Evolutionary conservation across 495 filamentous ascomycete genomes (phyloP), one percentile per base, ranked within the genome.

Genomic region (Neurospora sp.): DNA sequence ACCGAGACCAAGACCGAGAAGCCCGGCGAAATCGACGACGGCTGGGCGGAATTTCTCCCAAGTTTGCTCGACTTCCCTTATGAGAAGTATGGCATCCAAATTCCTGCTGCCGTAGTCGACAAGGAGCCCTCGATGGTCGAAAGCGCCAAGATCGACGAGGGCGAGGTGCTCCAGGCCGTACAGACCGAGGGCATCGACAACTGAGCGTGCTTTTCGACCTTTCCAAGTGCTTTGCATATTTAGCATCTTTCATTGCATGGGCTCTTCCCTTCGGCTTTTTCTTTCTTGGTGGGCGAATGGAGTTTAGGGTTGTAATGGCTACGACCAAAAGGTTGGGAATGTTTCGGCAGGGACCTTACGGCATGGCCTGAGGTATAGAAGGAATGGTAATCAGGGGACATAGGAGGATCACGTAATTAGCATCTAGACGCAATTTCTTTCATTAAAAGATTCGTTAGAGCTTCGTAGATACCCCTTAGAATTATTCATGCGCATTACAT

Each of bases 1-100:
- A 92, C 90, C 0, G 87, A 91, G 80, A 91, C 84, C 68, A 81
- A 86, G 79, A 68, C 83, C 78, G 77, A 88, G 77, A 80, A 85
- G 75, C 71, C 88, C 4, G 89, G 89, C 4, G 85, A 88, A 78
- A 75, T 91, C 16, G 88, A 86, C 69, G 93, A 97, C 82, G 93
- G 92, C 6, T 93, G 90, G 90, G 92, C 85, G 4, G 87, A 88
- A 73, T 82, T 92, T 73, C 76, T 90, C 69, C 73, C 77, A 31
- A 89, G 84, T 5, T 78, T 97, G 77, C 89, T 90, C 41, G 82
- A 87, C 22, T 97, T 96, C 77, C 91, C 91, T 0, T 96, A 92
- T 74, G 86, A 85, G 65, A 86, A 82, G 73, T 97, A 91, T 79
- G 91, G 92, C 8, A 92, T 94, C 40, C 73, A 79, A 12, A 74